phyloP scores from a whole-genome alignment of 192 early-diverging fungal genomes.

The Spizellomyces punctatus region DNA sequence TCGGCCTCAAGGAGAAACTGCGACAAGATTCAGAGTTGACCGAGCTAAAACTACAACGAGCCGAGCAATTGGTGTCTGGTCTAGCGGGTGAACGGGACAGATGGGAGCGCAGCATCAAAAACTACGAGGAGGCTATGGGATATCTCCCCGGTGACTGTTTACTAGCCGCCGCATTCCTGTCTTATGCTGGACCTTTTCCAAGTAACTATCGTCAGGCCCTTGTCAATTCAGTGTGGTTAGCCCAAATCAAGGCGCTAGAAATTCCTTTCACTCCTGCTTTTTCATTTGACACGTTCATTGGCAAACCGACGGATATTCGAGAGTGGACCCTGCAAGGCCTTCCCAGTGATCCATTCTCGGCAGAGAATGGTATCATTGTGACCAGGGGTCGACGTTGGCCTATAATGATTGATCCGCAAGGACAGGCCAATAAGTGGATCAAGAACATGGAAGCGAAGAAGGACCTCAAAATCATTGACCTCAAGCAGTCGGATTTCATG shows the following conservation, averaged over 20 bases:
- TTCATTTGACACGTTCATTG: slow-evolving; percentile 56
- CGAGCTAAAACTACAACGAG: slow-evolving; percentile 53
- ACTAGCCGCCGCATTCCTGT: slow-evolving; percentile 60
- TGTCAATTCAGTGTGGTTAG: slow-evolving; percentile 51
- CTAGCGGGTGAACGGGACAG: slow-evolving; percentile 59
- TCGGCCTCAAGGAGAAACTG: slow-evolving; percentile 59
- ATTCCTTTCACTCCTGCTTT: slow-evolving; percentile 61
- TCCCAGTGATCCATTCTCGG: slow-evolving; percentile 61
- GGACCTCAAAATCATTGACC: slow-evolving; percentile 61
- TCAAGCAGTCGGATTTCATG: slow-evolving; percentile 59
- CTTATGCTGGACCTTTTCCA: slow-evolving; percentile 64
- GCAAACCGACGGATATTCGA: slow-evolving; percentile 62
- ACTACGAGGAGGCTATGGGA: slow-evolving; percentile 55
- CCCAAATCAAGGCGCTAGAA: slow-evolving; percentile 58
- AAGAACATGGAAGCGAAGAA: slow-evolving; percentile 62
- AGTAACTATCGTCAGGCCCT: slow-evolving; percentile 56
- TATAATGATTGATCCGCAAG: slow-evolving; percentile 65
- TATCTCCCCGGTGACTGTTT: slow-evolving; percentile 62
- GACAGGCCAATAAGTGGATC: slow-evolving; percentile 67
- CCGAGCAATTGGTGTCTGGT: slow-evolving; percentile 61
- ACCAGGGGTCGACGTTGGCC: slow-evolving; percentile 61
- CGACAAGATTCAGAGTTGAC: slow-evolving; percentile 59
- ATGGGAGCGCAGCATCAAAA: slow-evolving; percentile 58
- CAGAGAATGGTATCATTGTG: slow-evolving; percentile 66
- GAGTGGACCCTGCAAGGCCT: slow-evolving; percentile 66